Base-by-base conservation (phyloP, 192 early-diverging fungal genomes). In the Gonapodya sp. region DNA sequence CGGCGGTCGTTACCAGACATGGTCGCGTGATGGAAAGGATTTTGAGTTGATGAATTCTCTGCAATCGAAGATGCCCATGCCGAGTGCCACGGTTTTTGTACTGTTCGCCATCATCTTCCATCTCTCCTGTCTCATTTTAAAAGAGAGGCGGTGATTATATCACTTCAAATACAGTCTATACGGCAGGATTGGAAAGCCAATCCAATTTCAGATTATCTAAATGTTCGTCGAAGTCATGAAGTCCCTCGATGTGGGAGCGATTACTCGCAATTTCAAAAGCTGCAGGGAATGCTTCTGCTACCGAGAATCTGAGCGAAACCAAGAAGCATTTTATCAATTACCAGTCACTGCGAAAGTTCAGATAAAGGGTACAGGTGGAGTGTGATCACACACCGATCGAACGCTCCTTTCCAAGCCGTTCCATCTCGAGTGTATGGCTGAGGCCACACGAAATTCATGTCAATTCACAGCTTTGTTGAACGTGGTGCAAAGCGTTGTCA, bases 211-310 rank as follows among this genome's bases (percentile, higher is more conserved):
- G 31, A 18, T 18, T 32, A 8, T 77, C 75, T 8, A 77, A 34
- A 77, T 77, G 75, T 77, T 77, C 75, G 31, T 77, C 75, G 34
- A 77, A 77, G 75, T 77, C 75, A 77, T 77, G 75, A 16, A 77
- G 75, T 32, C 8, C 30, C 31, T 34, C 75, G 8, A 77, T 18
- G 75, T 77, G 8, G 8, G 75, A 16, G 31, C 34, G 75, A 2
- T 77, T 64, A 64, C 24, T 24, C 8, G 46, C 46, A 24, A 64
- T 64, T 64, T 64, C 8, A 64, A 64, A 64, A 64, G 46, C 46
- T 16, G 46, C 8, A 24, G 46, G 46, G 24, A 64, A 24, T 16
- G 46, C 24, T 64, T 64, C 46, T 8, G 46, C n/a, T n/a, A n/a
- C n/a, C n/a, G n/a, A n/a, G n/a, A n/a, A n/a, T n/a, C n/a, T n/a